Percentiles rank a stretch among this genome's conserved stretches.
Conservation (phyloP, 176 grass and related monocot species). For the Zea luxurians region DNA sequence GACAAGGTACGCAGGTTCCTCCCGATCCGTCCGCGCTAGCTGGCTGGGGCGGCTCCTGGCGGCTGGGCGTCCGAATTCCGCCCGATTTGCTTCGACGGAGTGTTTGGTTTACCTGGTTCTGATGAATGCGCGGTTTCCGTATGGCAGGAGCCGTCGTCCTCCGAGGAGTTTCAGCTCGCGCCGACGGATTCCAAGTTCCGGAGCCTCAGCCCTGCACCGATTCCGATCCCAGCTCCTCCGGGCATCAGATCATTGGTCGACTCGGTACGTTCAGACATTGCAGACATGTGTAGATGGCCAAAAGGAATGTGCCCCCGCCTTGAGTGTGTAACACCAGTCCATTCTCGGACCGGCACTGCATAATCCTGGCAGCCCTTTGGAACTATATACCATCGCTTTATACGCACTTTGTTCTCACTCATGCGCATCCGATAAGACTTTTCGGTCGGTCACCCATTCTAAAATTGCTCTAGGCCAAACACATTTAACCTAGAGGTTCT, state of each 20-base stretch:
- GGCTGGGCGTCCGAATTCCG: neutral
- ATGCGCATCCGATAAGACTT: too few species aligned
- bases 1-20: conserved; percentile 29
- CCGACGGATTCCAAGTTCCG: conserved; percentile 39
- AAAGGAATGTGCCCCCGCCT: conserved; percentile 11
- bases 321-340: neutral
- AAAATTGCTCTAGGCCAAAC: too few species aligned
- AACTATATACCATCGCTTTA: too few species aligned
- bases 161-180: neutral
- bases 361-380: too few species aligned
- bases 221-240: conserved; percentile 44
- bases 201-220: conserved; percentile 37
- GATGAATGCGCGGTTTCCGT: conserved; percentile 33
- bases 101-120: neutral
- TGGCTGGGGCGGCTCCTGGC: neutral
- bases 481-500: too few species aligned
- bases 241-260: conserved; percentile 46
- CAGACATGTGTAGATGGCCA: neutral
- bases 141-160: conserved; percentile 22
- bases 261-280: conserved; percentile 30
- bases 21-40: neutral
- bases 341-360: too few species aligned
- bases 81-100: neutral
- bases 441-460: too few species aligned
- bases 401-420: too few species aligned